Conservation (phyloP, 179 eudicot species). For the Kewa caespitosa region DNA sequence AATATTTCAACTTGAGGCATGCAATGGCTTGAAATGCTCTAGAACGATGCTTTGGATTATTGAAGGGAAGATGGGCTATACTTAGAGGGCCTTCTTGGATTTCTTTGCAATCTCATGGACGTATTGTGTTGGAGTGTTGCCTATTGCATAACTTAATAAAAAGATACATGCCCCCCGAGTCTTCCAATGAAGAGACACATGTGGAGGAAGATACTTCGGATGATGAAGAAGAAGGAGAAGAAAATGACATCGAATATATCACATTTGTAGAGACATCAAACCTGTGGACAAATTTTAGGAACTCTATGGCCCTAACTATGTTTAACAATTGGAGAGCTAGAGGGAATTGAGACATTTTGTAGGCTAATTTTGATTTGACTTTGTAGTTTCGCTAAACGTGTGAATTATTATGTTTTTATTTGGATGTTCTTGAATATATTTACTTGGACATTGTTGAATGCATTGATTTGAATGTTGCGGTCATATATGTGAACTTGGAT, state of each 20-base stretch:
- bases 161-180: constrained; percentile 9
- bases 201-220: not conserved
- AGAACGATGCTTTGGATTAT: constrained; percentile 3
- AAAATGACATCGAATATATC: not conserved
- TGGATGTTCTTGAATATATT: too few species aligned
- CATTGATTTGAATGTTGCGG: too few species aligned
- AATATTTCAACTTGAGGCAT: constrained; percentile 25
- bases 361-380: too few species aligned
- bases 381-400: too few species aligned
- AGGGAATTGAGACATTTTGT: too few species aligned
- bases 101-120: constrained; percentile 11
- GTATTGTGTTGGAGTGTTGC: constrained; percentile 4
- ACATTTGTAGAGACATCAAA: not conserved
- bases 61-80: constrained; percentile 18
- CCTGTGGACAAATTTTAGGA: constrained; percentile 6
- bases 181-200: not conserved
- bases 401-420: too few species aligned
- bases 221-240: not conserved
- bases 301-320: not conserved
- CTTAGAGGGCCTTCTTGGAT: constrained; percentile 6
- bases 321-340: constrained; percentile 3
- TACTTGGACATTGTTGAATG: too few species aligned
- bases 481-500: not conserved
- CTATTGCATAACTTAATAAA: constrained; percentile 13
- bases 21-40: constrained; percentile 17